phyloP scores from a whole-genome alignment of 495 filamentous ascomycete species.

The Melanomma pulvis-pyrius region DNA sequence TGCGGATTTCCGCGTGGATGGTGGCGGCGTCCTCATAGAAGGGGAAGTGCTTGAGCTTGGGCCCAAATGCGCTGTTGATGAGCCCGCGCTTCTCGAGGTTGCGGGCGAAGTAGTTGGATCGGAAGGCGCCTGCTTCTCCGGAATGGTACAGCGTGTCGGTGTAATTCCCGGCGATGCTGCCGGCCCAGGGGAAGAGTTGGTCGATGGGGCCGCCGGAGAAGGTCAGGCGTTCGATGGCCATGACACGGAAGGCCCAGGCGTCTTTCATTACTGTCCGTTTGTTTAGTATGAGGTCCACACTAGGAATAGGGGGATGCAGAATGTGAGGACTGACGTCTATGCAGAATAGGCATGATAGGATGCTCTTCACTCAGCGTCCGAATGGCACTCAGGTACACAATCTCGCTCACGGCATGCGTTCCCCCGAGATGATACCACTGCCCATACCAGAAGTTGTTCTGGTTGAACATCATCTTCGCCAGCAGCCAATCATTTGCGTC shows the following conservation, averaged over 20 bases:
- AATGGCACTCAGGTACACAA: not conserved
- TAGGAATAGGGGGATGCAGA: not conserved
- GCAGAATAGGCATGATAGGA: not conserved
- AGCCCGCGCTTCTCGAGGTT: not conserved
- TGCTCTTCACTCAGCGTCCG: conserved; percentile 3
- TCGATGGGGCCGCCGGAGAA: not conserved
- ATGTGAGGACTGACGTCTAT: not conserved
- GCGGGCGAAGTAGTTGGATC: not conserved
- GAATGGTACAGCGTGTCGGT: not conserved
- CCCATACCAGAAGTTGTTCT: not conserved
- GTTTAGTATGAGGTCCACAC: too few species aligned
- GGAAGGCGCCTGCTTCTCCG: not conserved
- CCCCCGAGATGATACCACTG: not conserved
- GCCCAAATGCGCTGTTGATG: not conserved
- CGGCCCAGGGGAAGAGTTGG: not conserved
- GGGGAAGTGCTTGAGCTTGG: not conserved
- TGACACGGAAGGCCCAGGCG: not conserved
- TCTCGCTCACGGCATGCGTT: not conserved
- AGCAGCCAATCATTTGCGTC: not conserved
- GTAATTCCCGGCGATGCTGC: not conserved
- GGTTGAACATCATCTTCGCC: conserved; percentile 4
- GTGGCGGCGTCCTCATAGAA: not conserved
- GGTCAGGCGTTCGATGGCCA: not conserved
- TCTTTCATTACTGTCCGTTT: not conserved
- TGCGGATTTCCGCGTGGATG: not conserved